phyloP scores from a whole-genome alignment of 768 basidiomycete genomes.

The Serendipita indica region DNA sequence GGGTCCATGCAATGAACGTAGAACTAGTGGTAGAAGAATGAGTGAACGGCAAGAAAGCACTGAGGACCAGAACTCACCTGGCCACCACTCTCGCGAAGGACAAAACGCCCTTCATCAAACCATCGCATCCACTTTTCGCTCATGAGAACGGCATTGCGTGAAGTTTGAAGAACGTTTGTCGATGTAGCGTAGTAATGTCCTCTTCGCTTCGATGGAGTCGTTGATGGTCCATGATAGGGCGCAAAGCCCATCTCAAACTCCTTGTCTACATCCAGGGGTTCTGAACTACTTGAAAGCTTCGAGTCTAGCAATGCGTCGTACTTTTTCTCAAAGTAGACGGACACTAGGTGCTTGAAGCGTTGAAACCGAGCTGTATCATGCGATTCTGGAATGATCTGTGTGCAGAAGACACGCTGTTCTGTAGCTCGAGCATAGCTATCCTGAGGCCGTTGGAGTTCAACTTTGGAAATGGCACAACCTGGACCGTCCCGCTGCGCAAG shows the following conservation, averaged over 20 bases:
- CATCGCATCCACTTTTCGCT: constrained; percentile 6
- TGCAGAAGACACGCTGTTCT: background rate
- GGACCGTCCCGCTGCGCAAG: background rate
- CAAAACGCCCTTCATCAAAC: constrained; percentile 1
- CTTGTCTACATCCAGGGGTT: background rate
- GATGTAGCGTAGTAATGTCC: background rate
- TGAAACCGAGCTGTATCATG: background rate
- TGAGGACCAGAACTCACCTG: background rate
- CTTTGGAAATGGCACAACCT: background rate
- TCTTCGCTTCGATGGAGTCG: background rate
- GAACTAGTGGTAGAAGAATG: background rate
- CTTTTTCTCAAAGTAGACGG: background rate
- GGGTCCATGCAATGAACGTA: constrained; percentile 7
- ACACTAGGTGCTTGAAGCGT: background rate
- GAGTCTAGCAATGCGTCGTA: constrained; percentile 2
- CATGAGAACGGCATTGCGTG: background rate
- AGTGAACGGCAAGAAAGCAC: background rate
- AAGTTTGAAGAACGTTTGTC: background rate
- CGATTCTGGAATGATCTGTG: constrained; percentile 9
- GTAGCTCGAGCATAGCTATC: background rate
- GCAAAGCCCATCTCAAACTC: background rate
- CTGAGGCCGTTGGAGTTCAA: background rate
- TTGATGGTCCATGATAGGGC: background rate
- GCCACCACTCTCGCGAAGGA: background rate
- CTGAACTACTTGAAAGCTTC: background rate